Evolutionary conservation across 495 filamentous ascomycete genomes (phyloP).

Genomic region (Hypoxylon trugodes): DNA sequence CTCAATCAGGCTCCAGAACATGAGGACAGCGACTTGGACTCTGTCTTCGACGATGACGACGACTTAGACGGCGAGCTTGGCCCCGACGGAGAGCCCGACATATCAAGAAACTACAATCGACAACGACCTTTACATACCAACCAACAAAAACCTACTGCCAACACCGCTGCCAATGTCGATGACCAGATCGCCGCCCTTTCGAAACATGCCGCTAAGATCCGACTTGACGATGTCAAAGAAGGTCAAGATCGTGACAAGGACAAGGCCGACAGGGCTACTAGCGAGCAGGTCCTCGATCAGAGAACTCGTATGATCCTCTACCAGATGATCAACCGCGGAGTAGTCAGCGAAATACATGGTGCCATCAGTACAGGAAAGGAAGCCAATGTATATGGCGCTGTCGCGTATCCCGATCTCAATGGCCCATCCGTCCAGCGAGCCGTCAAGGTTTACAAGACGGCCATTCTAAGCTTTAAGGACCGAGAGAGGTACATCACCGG

Average conservation of each 20-base stretch:
- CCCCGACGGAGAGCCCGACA: conserved; percentile 68
- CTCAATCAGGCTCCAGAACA: conserved; percentile 39
- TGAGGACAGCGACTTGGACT: conserved; percentile 55
- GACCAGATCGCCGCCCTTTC: conserved; percentile 86
- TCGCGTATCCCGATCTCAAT: conserved; percentile 51
- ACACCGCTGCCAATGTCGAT: conserved; percentile 79
- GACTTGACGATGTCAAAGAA: conserved; percentile 73
- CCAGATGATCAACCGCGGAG: conserved; percentile 90
- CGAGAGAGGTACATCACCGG: conserved; percentile 93
- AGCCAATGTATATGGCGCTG: conserved; percentile 89
- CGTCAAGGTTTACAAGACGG: conserved; percentile 98
- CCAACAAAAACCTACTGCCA: conserved; percentile 82
- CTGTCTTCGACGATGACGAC: conserved; percentile 66
- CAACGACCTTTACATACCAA: conserved; percentile 79
- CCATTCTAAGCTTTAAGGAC: conserved; percentile 96
- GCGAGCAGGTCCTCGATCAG: conserved; percentile 91
- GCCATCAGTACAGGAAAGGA: conserved; percentile 96
- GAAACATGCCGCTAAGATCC: conserved; percentile 88
- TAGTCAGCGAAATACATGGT: conserved; percentile 85
- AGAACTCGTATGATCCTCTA: conserved; percentile 93
- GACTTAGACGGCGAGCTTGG: conserved; percentile 68
- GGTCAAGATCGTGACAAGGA: conserved; percentile 68
- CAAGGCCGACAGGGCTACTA: conserved; percentile 90
- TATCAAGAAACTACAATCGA: conserved; percentile 92
- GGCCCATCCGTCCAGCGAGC: conserved; percentile 68